Evolutionary conservation across 306 rosid genomes (phyloP), one percentile per base, ranked within the genome.

Genomic region (Rosa lucieae): DNA sequence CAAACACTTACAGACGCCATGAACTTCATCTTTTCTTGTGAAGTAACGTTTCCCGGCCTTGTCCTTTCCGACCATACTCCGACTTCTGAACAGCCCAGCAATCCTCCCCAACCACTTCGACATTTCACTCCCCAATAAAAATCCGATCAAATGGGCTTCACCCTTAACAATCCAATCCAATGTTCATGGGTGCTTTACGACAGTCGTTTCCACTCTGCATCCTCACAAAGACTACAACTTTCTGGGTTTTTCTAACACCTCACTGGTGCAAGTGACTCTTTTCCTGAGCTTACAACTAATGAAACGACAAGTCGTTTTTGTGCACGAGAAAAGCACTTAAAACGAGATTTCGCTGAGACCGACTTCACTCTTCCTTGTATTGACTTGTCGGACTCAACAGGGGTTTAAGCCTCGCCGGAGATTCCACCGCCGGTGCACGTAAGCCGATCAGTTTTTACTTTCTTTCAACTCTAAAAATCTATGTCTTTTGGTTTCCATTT

Each of bases 11-110:
- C 99, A 63, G 87, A 83, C 62, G 23, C 97, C 97, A 80, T 92
- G 97, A 52, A 94, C 9, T 70, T 86, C 87, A 81, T 91, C 97
- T 14, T 73, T 84, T 84, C 80, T 87, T 47, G 90, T 70, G 81
- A 94, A 92, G 84, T 92, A 94, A 70, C 77, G 84, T 76, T 94
- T 94, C 70, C 98, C 97, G 14, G 90, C 75, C 87, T 86, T 92
- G 84, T 94, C 98, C 26, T 73, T 73, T 61, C 98, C 97, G 61
- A 71, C 90, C 83, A 48, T 73, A 76, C 76, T 85, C 84, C 90
- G 86, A 72, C 59, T 85, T 84, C 82, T 75, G 32, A 92, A 81
- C 66, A 84, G 84, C 84, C 88, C 89, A 75, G 80, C 81, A 81
- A 92, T 79, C 80, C 80, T 92, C 63, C 86, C 84, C 18, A 95